Base-by-base conservation (phyloP, 2,329 filamentous ascomycete genomes). In the Alternaria ventricosa region DNA sequence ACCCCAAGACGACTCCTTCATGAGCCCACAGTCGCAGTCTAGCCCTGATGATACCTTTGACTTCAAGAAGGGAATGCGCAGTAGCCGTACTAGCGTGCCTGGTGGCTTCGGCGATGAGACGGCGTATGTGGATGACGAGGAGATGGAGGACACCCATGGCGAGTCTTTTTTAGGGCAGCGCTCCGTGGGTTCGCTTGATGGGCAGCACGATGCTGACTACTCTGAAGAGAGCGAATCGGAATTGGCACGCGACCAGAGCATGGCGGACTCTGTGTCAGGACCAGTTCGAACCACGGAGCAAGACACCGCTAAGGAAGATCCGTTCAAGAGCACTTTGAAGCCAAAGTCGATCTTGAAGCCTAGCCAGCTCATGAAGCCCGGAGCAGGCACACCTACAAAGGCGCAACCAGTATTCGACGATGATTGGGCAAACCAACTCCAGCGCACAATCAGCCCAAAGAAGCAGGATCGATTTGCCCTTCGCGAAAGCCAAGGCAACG, bases 111-210 rank as follows among this genome's bases (percentile, higher is more conserved):
- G 92, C 36, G 85, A 88, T 59, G 85, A 87, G 54, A 83, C 84
- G 28, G 73, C 84, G 47, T 85, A 86, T 67, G 85, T 87, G 60
- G 68, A 73, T 9, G 87, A 89, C 22, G 83, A 87, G 57, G 87
- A 89, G 59, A 87, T 88, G 50, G 83, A 87, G 55, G 67, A 77
- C 49, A 71, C 67, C 57, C 72, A 50, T 13, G 65, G 63, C 70
- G 85, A 89, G 87, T 92, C 92, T 94, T 95, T 96, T 95, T 94
- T 94, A 92, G 92, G 90, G 88, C 87, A 90, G 85, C 90, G 92
- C 90, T 94, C 91, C 89, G 91, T 90, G 89, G 92, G 90, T 91
- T 91, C 90, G 82, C 85, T 86, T 83, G 84, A 85, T 78, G 82
- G 77, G 76, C 82, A 80, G 81, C 81, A 89, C 68, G 89, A 91